These are phyloP conservation scores for Xylaria sp. DNA, from an alignment of 2,329 filamentous ascomycete genomes.

Conservation along the genomic window DNA sequence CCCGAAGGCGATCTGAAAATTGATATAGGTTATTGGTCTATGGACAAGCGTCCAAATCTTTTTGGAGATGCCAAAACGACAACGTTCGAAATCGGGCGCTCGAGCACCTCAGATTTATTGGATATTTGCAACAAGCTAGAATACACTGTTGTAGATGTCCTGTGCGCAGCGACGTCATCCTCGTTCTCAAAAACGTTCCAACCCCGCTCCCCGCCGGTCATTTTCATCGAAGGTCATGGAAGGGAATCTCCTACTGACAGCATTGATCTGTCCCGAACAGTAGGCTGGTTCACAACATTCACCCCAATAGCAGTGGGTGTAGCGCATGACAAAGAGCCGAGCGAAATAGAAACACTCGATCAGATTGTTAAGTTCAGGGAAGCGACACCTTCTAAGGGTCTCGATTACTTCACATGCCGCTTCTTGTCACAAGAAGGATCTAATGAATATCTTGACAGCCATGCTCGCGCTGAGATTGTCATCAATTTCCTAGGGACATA, in stretches of 20 bases:
- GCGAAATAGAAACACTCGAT: not conserved
- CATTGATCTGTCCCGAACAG: slow-evolving; percentile 15
- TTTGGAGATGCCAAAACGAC: slow-evolving; percentile 4
- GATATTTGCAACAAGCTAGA: slow-evolving; percentile 12
- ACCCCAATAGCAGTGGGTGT: not conserved
- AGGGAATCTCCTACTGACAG: slow-evolving; percentile 3
- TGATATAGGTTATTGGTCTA: slow-evolving; percentile 1
- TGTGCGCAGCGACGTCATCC: slow-evolving; percentile 8
- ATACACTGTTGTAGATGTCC: slow-evolving; percentile 5
- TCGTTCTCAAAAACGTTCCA: slow-evolving; percentile 6
- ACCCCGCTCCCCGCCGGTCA: not conserved
- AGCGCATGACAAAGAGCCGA: not conserved
- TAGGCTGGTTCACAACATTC: slow-evolving; percentile 21
- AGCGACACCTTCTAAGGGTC: slow-evolving; percentile 1
- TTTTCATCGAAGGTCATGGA: slow-evolving; percentile 20
- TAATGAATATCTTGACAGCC: not conserved
- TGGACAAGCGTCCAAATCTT: not conserved
- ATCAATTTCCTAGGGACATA: slow-evolving; percentile 9
- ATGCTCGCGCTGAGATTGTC: slow-evolving; percentile 10
- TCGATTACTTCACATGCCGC: slow-evolving; percentile 8
- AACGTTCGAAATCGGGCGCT: not conserved
- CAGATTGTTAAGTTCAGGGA: not conserved
- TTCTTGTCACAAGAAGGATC: not conserved
- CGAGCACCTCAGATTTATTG: not conserved
- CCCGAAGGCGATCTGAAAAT: not conserved